A percentile compares a stretch with the other conserved stretches of the same genome.
Evolutionary conservation across 1,284 basidiomycete genomes (phyloP).

Genomic region (Coniferiporia weirii): DNA sequence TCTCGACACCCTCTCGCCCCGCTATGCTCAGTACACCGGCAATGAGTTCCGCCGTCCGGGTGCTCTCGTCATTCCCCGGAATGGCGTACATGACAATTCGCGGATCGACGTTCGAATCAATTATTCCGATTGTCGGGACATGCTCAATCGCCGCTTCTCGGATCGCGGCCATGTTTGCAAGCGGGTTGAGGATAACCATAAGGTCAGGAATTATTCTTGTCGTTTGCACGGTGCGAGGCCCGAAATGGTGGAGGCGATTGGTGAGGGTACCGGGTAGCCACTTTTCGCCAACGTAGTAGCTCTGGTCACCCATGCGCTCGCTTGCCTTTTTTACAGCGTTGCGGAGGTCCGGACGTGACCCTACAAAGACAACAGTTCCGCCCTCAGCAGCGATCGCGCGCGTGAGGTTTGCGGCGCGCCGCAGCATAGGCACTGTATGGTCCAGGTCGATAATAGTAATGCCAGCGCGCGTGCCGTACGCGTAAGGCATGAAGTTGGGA

Average conservation of each 20-base stretch:
- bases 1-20: conserved; percentile 73
- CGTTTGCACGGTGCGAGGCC: conserved; percentile 49
- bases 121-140: conserved; percentile 84
- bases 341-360: conserved; percentile 77
- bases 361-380: conserved; percentile 88
- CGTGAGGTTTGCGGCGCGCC: conserved; percentile 85
- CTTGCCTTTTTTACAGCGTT: conserved; percentile 77
- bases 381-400: conserved; percentile 78
- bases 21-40: conserved; percentile 90
- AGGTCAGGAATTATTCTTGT: conserved; percentile 78
- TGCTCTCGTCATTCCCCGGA: conserved; percentile 95
- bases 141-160: conserved; percentile 81
- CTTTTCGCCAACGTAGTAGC: conserved; percentile 79
- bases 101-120: conserved; percentile 95
- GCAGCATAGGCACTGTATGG: conserved; percentile 86
- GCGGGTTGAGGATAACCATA: conserved; percentile 85
- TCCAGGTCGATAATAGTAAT: conserved; percentile 95
- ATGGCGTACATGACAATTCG: conserved; percentile 97
- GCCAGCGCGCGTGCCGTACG: conserved; percentile 88
- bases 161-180: conserved; percentile 78
- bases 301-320: conserved; percentile 69
- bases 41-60: conserved; percentile 86
- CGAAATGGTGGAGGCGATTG: conserved; percentile 80
- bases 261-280: conserved; percentile 96
- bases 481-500: conserved; percentile 87